Conservation (phyloP, 202 grass and related monocot species). For the Hordeum pubiflorum region DNA sequence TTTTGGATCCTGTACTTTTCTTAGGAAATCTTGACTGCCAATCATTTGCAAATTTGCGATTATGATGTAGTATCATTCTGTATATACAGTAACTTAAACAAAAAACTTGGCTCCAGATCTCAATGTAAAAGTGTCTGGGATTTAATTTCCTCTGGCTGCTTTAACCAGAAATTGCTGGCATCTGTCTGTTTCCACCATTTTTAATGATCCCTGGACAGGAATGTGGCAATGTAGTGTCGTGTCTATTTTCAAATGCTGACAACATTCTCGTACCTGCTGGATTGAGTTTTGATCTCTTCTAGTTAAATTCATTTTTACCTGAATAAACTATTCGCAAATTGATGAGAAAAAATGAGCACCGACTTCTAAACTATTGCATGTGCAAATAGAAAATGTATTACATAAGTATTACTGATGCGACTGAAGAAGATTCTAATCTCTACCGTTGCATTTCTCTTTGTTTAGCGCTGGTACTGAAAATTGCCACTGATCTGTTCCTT, state of each 20-base stretch:
- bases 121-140: not conserved
- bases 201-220: not conserved
- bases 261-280: not conserved
- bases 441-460: not conserved
- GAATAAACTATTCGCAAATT: not conserved
- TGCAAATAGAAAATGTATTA: not conserved
- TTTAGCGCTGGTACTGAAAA: not conserved
- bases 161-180: not conserved
- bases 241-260: not conserved
- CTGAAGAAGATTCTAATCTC: not conserved
- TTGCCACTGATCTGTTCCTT: not conserved
- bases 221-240: not conserved
- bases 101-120: not conserved
- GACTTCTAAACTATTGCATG: not conserved
- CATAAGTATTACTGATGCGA: not conserved
- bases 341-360: not conserved
- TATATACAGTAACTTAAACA: not conserved
- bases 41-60: slow-evolving; percentile 2
- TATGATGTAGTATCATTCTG: not conserved
- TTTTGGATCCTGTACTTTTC: not conserved
- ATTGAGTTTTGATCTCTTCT: not conserved
- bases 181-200: not conserved
- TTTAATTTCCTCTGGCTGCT: not conserved
- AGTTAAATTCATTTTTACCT: not conserved
- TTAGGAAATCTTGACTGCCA: not conserved